Evolutionary conservation across 179 eudicot genomes (phyloP), one percentile per base, ranked within the genome.

Genomic region (Corrigiola litoralis): DNA sequence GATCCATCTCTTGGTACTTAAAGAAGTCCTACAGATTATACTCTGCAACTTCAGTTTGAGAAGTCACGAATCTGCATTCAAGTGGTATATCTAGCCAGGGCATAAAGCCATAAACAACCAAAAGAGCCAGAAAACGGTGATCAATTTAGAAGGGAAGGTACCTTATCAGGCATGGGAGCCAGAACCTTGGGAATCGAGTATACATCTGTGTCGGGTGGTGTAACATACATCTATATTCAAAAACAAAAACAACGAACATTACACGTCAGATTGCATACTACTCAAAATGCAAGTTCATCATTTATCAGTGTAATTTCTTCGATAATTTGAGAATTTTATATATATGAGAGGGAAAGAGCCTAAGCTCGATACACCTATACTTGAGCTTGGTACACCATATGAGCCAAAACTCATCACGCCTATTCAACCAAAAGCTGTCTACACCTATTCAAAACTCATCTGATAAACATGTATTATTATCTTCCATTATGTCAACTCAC

Each of bases 151-250:
- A 14, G 56, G 6, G 36, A 65, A 6, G 16, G 27, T 68, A 95
- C 99, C 97, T 91, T 88, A 54, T 85, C 82, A 62, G 99, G 99
- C 97, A 95, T 88, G 41, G 96, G 95, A 31, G 99, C 97, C 59
- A 95, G 84, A 76, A 95, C 95, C 74, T 76, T 85, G 0, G 99
- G 99, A 61, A 95, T 88, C 1, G 95, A 81, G 53, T 95, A 95
- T 47, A 95, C 69, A 72, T 95, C 99, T 24, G 99, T 91, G 68
- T 95, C 99, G 13, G 96, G 99, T 24, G 96, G 95, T 36, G 99
- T 91, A 31, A 95, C 97, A 74, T 95, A 95, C 99, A 95, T 94
- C 97, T 92, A 44, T 69, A 82, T 23, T 31, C 54, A 78, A 25
- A 28, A 65, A 51, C 16, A 51, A 56, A 24, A 49, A 51, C 58